These are phyloP conservation scores for Pichia deserticola DNA, from an alignment of 805 yeast genomes.

Conservation along the genomic window DNA sequence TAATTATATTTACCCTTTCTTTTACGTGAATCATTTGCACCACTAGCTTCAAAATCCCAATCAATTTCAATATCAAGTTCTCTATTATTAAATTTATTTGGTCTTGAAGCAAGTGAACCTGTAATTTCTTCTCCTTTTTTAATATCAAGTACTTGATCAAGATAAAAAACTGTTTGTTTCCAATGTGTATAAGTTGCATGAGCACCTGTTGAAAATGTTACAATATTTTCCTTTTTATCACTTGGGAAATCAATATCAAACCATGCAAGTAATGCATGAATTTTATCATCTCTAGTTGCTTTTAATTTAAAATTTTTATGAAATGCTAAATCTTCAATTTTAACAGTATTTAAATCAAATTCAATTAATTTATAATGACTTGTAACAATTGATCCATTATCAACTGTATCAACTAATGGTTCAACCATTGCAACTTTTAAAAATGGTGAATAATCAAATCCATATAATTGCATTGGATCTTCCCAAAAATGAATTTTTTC, in stretches of 20 bases:
- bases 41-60: constrained; percentile 44
- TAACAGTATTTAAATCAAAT: constrained; percentile 86
- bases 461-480: constrained; percentile 63
- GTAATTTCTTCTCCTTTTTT: constrained; percentile 68
- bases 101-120: constrained; percentile 68
- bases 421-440: constrained; percentile 80
- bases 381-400: constrained; percentile 65
- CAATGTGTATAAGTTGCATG: constrained; percentile 93
- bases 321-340: constrained; percentile 74
- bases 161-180: constrained; percentile 96
- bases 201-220: constrained; percentile 89
- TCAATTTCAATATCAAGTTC: constrained; percentile 77
- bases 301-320: constrained; percentile 58
- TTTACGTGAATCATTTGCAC: constrained; percentile 36
- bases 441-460: constrained; percentile 92
- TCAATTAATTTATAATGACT: constrained; percentile 63
- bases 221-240: constrained; percentile 43
- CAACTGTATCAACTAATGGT: constrained; percentile 95
- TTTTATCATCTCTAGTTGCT: constrained; percentile 70
- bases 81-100: constrained; percentile 74
- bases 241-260: constrained; percentile 84
- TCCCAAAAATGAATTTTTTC: constrained; percentile 94
- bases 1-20: constrained; percentile 55
- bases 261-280: constrained; percentile 92
- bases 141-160: constrained; percentile 64